Base-by-base conservation (phyloP, 2,329 filamentous ascomycete species). In the Chaetomium olivaceum region DNA sequence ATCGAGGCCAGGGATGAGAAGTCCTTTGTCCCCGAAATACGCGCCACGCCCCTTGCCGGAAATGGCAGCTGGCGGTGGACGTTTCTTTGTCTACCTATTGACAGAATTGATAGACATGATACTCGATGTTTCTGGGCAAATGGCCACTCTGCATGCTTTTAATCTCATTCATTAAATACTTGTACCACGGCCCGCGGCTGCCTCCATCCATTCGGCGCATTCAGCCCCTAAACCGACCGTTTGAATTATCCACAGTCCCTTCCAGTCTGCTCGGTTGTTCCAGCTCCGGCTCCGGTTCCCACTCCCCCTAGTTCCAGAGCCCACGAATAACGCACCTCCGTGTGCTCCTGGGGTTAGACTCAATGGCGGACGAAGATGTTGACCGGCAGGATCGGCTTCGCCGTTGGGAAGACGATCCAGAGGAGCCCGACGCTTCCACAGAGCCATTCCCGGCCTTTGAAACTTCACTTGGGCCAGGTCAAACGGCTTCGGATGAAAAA, bases 61-160 rank as follows among this genome's bases (percentile, higher is more conserved):
- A 65, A 54, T 58, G 54, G 33, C n/a, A 58, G 1, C 58, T 6
- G 12, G 33, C 33, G 19, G 23, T 27, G 27, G 36, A 56, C 8
- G 27, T 62, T 60, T 60, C 64, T 62, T 63, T 62, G 60, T 63
- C 50, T 59, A 48, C 14, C 11, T 25, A 39, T 31, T 58, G 52
- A 29, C 39, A 7, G 39, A 43, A 43, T 39, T 39, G 36, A 19
- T 4, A 43, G 39, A n/a, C 27, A 48, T 65, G 43, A 36, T 39
- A 59, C n/a, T 19, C 23, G 19, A 31, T 33, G n/a, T 29, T 57
- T 33, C 27, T 4, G 39, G 1, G 16, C 16, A 21, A 31, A 25
- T 43, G n/a, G 27, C 25, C 36, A 19, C 48, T 25, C 8, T n/a
- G 5, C 25, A n/a, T 54, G 23, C 9, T n/a, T 33, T 9, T 27